These are phyloP conservation scores for Phytophthora sp. DNA, from an alignment of 352 stramenopile species.

Conservation along the genomic window DNA sequence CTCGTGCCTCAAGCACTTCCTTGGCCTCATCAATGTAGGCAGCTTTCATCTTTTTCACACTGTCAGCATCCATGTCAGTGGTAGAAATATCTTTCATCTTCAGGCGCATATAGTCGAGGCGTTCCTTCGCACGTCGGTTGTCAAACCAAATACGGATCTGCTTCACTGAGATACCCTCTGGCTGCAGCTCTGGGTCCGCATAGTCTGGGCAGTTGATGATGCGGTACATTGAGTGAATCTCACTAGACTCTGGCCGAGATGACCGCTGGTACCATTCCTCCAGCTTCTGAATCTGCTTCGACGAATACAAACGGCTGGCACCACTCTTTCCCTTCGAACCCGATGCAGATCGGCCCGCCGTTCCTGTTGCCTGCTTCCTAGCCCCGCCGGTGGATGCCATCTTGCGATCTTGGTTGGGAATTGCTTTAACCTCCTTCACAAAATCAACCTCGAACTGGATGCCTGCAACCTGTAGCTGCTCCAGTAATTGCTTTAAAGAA, in stretches of 20 bases:
- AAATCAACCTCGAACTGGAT: slow-evolving; percentile 88
- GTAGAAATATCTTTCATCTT: slow-evolving; percentile 92
- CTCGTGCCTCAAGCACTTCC: slow-evolving; percentile 83
- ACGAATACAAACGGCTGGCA: slow-evolving; percentile 84
- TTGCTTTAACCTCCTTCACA: slow-evolving; percentile 79
- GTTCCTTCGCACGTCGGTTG: slow-evolving; percentile 85
- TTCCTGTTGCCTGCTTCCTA: slow-evolving; percentile 40
- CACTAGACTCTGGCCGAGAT: slow-evolving; percentile 76
- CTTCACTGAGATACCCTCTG: slow-evolving; percentile 87
- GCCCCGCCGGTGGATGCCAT: slow-evolving; percentile 19
- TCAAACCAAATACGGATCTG: slow-evolving; percentile 91
- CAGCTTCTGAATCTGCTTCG: slow-evolving; percentile 89
- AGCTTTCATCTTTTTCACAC: slow-evolving; percentile 88
- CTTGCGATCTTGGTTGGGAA: slow-evolving; percentile 63
- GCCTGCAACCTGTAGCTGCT: slow-evolving; percentile 79
- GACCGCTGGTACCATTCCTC: slow-evolving; percentile 90
- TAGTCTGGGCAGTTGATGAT: slow-evolving; percentile 89
- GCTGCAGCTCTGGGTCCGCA: slow-evolving; percentile 82
- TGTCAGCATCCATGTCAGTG: slow-evolving; percentile 82
- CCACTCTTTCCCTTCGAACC: slow-evolving; percentile 76
- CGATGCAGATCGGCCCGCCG: slow-evolving; percentile 43
- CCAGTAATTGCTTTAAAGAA: slow-evolving; percentile 74
- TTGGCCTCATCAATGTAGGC: slow-evolving; percentile 90
- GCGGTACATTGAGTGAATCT: slow-evolving; percentile 91
- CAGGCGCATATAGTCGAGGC: slow-evolving; percentile 87